Percentiles rank a stretch among this genome's conserved stretches.
Evolutionary conservation across 2,329 filamentous ascomycete genomes (phyloP).

Genomic region (Alternaria sp.): DNA sequence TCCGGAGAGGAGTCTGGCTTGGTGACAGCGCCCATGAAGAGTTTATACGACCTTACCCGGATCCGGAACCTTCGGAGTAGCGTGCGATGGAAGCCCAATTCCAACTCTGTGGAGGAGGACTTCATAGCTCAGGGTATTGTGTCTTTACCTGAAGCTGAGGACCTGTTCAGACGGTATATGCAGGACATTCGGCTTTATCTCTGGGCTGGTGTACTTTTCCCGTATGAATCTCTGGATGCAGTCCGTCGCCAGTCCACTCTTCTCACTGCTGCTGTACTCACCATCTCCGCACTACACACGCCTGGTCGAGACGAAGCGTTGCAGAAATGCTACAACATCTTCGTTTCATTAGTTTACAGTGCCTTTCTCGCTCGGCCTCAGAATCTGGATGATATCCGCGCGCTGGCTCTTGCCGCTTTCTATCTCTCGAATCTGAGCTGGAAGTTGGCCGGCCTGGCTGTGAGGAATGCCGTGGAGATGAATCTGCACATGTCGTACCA

Average conservation of each 20-base stretch:
- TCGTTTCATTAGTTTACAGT: conserved; percentile 41
- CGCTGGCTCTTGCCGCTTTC: conserved; percentile 49
- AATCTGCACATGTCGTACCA: conserved; percentile 49
- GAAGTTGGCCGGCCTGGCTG: conserved; percentile 49
- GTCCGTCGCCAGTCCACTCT: conserved; percentile 40
- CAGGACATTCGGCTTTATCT: conserved; percentile 41
- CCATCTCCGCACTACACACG: conserved; percentile 39
- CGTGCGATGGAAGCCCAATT: conserved; percentile 29
- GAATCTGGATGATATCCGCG: conserved; percentile 49
- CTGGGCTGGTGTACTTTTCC: conserved; percentile 42
- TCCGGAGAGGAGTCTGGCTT: conserved; percentile 34
- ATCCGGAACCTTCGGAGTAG: conserved; percentile 43
- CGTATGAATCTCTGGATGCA: conserved; percentile 37
- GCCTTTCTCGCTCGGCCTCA: conserved; percentile 45
- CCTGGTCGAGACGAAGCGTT: conserved; percentile 36
- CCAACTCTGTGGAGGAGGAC: conserved; percentile 38
- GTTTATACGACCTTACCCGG: conserved; percentile 42
- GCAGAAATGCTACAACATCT: conserved; percentile 42
- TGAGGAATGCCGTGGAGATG: conserved; percentile 50
- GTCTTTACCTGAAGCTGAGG: conserved; percentile 33
- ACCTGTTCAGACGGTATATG: conserved; percentile 39
- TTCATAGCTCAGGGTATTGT: conserved; percentile 43
- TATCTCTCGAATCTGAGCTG: conserved; percentile 51
- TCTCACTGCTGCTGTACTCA: conserved; percentile 40
- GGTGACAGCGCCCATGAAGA: conserved; percentile 43